Conservation (phyloP, 208 protist genomes). For the Acanthamoeba rhysodes region DNA sequence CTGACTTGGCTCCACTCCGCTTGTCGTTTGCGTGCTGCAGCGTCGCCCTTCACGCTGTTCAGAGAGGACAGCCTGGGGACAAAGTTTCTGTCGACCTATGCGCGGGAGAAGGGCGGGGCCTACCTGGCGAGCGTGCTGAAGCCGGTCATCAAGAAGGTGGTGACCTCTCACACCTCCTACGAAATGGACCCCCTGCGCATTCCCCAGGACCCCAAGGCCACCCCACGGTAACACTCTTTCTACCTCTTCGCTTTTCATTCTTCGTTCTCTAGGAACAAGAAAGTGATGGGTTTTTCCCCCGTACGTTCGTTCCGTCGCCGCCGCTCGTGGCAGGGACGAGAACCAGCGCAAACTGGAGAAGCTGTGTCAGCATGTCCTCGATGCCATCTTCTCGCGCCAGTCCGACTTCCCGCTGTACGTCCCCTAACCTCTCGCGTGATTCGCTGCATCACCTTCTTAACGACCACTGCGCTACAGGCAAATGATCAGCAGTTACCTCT, state of each 20-base stretch:
- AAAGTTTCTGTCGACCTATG: conserved; percentile 66
- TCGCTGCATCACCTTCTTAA: background rate
- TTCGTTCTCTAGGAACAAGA: background rate
- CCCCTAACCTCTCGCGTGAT: background rate
- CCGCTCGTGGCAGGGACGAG: background rate
- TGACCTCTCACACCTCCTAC: conserved; percentile 52
- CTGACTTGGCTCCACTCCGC: no score
- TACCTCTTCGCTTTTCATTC: background rate
- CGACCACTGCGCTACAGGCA: conserved; percentile 8
- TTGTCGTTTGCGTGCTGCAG: background rate
- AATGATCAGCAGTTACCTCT: conserved; percentile 47
- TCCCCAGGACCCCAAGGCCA: conserved; percentile 19
- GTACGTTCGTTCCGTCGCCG: no score
- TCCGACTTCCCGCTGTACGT: conserved; percentile 56
- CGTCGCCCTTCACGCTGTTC: conserved; percentile 49
- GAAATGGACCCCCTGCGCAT: conserved; percentile 63
- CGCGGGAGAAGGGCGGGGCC: conserved; percentile 22
- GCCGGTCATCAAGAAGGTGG: conserved; percentile 65
- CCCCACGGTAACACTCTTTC: background rate
- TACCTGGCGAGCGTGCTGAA: conserved; percentile 42
- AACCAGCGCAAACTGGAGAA: conserved; percentile 53
- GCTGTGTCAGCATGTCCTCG: conserved; percentile 38
- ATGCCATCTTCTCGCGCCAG: conserved; percentile 51
- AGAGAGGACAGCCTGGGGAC: conserved; percentile 72
- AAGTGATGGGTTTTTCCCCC: background rate